These are phyloP conservation scores for Clonostachys rosea DNA, from an alignment of 2,329 filamentous ascomycete species.

Conservation along the genomic window DNA sequence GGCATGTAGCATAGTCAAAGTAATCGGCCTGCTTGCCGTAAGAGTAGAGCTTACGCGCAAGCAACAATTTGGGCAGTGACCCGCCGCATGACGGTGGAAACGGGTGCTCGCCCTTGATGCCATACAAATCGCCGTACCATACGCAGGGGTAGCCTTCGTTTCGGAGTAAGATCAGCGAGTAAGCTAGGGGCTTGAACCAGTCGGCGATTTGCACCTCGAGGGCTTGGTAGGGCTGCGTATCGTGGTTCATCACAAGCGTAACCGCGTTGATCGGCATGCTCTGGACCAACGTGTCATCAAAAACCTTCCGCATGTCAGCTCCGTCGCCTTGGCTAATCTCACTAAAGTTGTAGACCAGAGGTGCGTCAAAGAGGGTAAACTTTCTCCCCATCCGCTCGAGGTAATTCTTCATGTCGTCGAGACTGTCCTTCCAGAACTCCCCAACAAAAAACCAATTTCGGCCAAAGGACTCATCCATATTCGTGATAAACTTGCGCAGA, in stretches of 20 bases:
- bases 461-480: slow-evolving; percentile 42
- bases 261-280: slow-evolving; percentile 26
- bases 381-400: slow-evolving; percentile 44
- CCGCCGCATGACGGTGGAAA: slow-evolving; percentile 47
- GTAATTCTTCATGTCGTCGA: slow-evolving; percentile 23
- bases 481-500: slow-evolving; percentile 56
- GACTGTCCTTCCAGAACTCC: slow-evolving; percentile 31
- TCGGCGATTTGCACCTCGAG: slow-evolving; percentile 52
- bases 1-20: slow-evolving; percentile 53
- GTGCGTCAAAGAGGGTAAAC: slow-evolving; percentile 61
- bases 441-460: slow-evolving; percentile 29
- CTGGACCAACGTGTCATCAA: slow-evolving; percentile 54
- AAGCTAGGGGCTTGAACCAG: slow-evolving; percentile 69
- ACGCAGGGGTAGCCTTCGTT: slow-evolving; percentile 59
- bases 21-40: slow-evolving; percentile 65
- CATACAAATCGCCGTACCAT: slow-evolving; percentile 70
- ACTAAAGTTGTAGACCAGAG: slow-evolving; percentile 65
- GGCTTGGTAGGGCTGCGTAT: slow-evolving; percentile 46
- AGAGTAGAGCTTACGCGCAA: slow-evolving; percentile 61
- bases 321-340: slow-evolving; percentile 48
- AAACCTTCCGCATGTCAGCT: slow-evolving; percentile 59
- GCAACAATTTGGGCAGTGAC: slow-evolving; percentile 51
- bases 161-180: slow-evolving; percentile 66
- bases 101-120: slow-evolving; percentile 41
- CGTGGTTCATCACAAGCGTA: slow-evolving; percentile 69